phyloP scores from a whole-genome alignment of 192 early-diverging fungal species.

The Coemansia sp. region DNA sequence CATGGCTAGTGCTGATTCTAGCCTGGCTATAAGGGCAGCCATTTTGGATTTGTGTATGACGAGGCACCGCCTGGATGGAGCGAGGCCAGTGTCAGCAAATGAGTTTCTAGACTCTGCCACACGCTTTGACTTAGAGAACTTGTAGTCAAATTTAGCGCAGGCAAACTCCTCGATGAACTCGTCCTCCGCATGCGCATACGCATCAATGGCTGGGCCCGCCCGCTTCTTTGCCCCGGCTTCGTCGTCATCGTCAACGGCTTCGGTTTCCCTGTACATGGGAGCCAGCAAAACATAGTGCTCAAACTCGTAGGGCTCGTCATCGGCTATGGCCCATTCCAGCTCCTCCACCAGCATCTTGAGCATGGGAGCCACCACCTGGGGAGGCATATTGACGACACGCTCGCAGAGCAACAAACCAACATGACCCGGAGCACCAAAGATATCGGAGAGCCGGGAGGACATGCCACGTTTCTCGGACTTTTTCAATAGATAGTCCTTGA shows the following conservation, averaged over 20 bases:
- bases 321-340: constrained; percentile 67
- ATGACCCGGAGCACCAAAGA: constrained; percentile 33
- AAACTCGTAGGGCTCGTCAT: constrained; percentile 72
- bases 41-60: constrained; percentile 59
- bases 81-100: constrained; percentile 84
- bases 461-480: constrained; percentile 49
- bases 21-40: constrained; percentile 8
- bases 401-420: constrained; percentile 79
- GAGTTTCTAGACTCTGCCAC: constrained; percentile 73
- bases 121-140: constrained; percentile 67
- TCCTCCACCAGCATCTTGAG: constrained; percentile 87
- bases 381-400: constrained; percentile 95
- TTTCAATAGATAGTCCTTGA: constrained; percentile 64
- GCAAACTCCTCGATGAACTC: constrained; percentile 83
- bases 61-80: constrained; percentile 66
- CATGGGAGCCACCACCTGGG: constrained; percentile 87
- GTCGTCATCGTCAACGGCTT: constrained; percentile 45
- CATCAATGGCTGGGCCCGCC: constrained; percentile 7
- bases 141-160: constrained; percentile 74
- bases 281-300: constrained; percentile 78
- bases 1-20: constrained; percentile 18
- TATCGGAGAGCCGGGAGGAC: constrained; percentile 22
- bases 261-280: constrained; percentile 79
- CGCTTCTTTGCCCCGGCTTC: constrained; percentile 58
- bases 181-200: constrained; percentile 90